Conservation (phyloP, 2,329 filamentous ascomycete species). For the Arthrobotrys conoides region DNA sequence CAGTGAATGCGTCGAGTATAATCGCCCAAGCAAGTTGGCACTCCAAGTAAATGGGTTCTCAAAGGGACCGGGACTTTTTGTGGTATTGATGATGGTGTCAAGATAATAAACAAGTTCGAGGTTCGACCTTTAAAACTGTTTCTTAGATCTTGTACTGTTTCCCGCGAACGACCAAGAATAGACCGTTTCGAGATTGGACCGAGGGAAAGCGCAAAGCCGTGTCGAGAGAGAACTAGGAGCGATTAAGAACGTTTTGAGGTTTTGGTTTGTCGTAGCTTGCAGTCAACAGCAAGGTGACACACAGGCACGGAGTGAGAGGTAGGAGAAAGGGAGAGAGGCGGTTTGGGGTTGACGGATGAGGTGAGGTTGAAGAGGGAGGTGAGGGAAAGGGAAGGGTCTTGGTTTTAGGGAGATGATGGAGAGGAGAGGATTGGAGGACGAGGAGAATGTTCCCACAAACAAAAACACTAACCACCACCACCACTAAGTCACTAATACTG, state of each 20-base stretch:
- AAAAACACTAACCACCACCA: slow-evolving; percentile 18
- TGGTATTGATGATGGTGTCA: not conserved
- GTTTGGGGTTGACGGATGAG: slow-evolving; percentile 47
- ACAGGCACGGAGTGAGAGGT: slow-evolving; percentile 48
- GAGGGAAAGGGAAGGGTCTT: slow-evolving; percentile 52
- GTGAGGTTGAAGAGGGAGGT: slow-evolving; percentile 38
- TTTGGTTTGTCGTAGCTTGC: slow-evolving; percentile 56
- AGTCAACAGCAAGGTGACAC: slow-evolving; percentile 56
- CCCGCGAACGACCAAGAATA: slow-evolving; percentile 27
- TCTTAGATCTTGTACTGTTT: slow-evolving; percentile 18
- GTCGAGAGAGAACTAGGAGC: slow-evolving; percentile 40
- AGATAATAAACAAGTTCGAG: slow-evolving; percentile 25
- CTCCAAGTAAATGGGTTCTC: slow-evolving; percentile 61
- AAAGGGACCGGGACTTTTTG: slow-evolving; percentile 38
- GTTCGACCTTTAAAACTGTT: slow-evolving; percentile 33
- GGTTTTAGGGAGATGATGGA: slow-evolving; percentile 60
- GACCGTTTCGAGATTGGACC: slow-evolving; percentile 41
- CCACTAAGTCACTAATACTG: too few species aligned
- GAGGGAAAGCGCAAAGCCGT: slow-evolving; percentile 45
- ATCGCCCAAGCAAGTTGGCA: slow-evolving; percentile 52
- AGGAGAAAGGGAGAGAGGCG: slow-evolving; percentile 42
- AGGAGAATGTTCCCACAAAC: slow-evolving; percentile 22
- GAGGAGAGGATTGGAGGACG: slow-evolving; percentile 39
- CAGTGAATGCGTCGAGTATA: slow-evolving; percentile 52
- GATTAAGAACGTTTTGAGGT: slow-evolving; percentile 38